These are phyloP conservation scores for Phytophthora tentaculata DNA, from an alignment of 352 stramenopile species.

Conservation along the genomic window DNA sequence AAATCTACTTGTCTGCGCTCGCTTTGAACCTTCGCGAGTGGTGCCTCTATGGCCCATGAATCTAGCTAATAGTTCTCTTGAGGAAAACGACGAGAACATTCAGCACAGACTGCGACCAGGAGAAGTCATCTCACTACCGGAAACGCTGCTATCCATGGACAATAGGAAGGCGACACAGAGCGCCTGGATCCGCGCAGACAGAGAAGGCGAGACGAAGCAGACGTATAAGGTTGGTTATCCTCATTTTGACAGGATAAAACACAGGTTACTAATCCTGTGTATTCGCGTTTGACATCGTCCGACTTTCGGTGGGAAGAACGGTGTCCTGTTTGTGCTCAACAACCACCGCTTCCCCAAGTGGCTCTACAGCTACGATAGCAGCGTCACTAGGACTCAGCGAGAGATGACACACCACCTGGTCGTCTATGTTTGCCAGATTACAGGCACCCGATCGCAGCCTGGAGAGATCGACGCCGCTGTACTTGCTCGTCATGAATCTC, in stretches of 20 bases:
- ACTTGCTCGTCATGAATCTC: slow-evolving; percentile 42
- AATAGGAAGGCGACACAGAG: slow-evolving; percentile 21
- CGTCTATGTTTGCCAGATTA: slow-evolving; percentile 46
- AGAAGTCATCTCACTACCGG: slow-evolving; percentile 24
- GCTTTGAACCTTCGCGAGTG: slow-evolving; percentile 44
- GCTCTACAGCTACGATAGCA: slow-evolving; percentile 63
- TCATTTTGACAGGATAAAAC: neutral
- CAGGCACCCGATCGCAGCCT: slow-evolving; percentile 1
- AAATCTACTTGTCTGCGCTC: slow-evolving; percentile 47
- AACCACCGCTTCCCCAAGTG: slow-evolving; percentile 59
- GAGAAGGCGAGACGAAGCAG: slow-evolving; percentile 47
- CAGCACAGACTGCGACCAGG: slow-evolving; percentile 28
- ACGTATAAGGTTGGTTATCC: slow-evolving; percentile 33
- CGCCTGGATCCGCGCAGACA: slow-evolving; percentile 46
- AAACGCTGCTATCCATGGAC: slow-evolving; percentile 10
- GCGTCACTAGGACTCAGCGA: slow-evolving; percentile 48
- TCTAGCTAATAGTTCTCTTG: neutral
- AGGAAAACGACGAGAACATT: neutral
- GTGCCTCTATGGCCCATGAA: slow-evolving; percentile 20
- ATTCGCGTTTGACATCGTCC: neutral
- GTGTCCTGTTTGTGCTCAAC: slow-evolving; percentile 51
- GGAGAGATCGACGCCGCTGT: slow-evolving; percentile 26
- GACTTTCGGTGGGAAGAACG: slow-evolving; percentile 31
- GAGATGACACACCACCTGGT: slow-evolving; percentile 55
- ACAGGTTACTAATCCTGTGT: neutral